Base-by-base conservation (phyloP, 192 early-diverging fungal species). In the Podila minutissima region DNA sequence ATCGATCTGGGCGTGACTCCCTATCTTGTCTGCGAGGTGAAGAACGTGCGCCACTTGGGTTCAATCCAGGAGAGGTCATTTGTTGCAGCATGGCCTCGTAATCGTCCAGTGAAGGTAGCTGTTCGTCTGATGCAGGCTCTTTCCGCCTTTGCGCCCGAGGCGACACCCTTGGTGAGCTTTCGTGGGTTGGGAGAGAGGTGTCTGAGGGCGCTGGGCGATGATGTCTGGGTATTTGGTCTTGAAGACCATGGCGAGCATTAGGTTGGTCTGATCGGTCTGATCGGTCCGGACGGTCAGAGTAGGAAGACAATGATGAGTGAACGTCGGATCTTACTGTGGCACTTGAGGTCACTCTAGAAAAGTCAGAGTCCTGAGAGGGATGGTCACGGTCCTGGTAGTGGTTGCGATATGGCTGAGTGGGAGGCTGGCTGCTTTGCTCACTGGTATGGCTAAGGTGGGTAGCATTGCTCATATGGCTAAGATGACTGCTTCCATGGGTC, bases 81-180 rank as follows among this genome's bases (percentile, higher is more conserved):
- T 72, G 32, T 17, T 72, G 59, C 11, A 79, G 50, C 76, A 79
- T 79, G 2, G 70, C 70, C 62, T 79, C 76, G 37, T 79, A 79
- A 50, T 79, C 76, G 37, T 79, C 76, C 22, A 79, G 32, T 53
- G 58, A 67, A 6, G 63, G 76, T 28, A 79, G 13, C 0, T 53
- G 49, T 0, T 59, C 31, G 1, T 67, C 55, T n/a, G n/a, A 12
- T 26, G 31, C 31, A 15, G 59, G 26, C 26, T 71, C 74, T 28
- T 62, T 67, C 24, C 68, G 68, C 46, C 74, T 48, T 13, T 49
- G 66, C 1, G 53, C 20, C 63, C 66, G 60, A 17, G 74, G 41
- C 3, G 66, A 32, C n/a, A 53, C 53, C 17, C 53, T 55, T 24
- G 53, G 53, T 17, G 53, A 55, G 4, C 11, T 22, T n/a, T 55